Evolutionary conservation across 2,329 filamentous ascomycete species (phyloP), one percentile per base, ranked within the genome.

Genomic region (Claviceps fusiformis): DNA sequence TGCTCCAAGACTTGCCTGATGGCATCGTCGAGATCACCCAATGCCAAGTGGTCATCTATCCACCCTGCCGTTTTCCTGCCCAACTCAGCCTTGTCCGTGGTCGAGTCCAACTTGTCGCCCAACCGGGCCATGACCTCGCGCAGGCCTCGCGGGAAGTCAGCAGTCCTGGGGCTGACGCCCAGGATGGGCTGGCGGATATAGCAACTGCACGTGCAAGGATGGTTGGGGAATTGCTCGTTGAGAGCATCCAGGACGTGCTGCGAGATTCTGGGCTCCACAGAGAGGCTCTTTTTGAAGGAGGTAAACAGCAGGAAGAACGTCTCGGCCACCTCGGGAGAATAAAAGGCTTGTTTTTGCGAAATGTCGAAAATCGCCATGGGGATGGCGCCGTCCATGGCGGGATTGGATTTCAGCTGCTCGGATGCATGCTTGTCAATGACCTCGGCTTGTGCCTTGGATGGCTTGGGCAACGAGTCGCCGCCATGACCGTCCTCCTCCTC

Each of bases 331-430:
- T 75, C 72, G 1, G 82, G 70, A 57, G 79, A 80, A 66, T 85
- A 82, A 60, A 87, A 83, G 53, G 86, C 80, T 63, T 95, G 85
- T 67, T 86, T 89, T 72, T 83, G 83, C 6, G 90, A 85, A 27
- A 89, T 82, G 64, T 95, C 89, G 65, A 95, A 96, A 50, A 98
- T 88, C 44, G 92, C 90, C 55, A 90, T 80, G 2, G 93, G 91
- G 61, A 98, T 95, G 17, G 89, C 93, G n/a, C 93, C 93, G 57
- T 87, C 88, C 59, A 96, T 77, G 10, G 89, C 89, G 4, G 92
- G 90, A 50, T 90, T 92, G 56, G 81, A 82, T 64, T 86, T 76
- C 59, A 95, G 73, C 54, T 75, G 73, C 60, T 70, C 65, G 4
- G 71, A 68, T 0, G 71, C 70, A 55, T 75, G 68, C 55, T 75